phyloP scores from a whole-genome alignment of 768 basidiomycete species.

The Tricholoma matsutake region DNA sequence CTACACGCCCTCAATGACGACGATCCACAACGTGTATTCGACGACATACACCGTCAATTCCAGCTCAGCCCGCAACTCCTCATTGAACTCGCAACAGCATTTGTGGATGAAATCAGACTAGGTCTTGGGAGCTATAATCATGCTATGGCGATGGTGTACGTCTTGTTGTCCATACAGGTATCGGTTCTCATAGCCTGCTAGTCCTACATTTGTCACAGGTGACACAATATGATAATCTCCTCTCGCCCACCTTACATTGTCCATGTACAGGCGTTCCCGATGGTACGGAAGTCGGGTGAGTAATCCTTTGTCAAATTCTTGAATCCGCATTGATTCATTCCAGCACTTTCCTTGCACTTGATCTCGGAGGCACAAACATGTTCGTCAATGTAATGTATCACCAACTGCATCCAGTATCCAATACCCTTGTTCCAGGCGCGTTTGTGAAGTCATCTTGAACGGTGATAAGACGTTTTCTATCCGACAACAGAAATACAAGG shows the following conservation, averaged over 20 bases:
- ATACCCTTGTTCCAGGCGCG: slow-evolving; percentile 56
- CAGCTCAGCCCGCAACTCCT: slow-evolving; percentile 59
- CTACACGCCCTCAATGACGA: slow-evolving; percentile 41
- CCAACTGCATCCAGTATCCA: slow-evolving; percentile 7
- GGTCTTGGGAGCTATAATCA: slow-evolving; percentile 75
- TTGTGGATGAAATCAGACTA: slow-evolving; percentile 73
- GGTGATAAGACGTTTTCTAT: slow-evolving; percentile 88
- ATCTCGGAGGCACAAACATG: slow-evolving; percentile 98
- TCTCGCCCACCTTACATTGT: too few species aligned
- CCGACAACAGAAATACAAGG: slow-evolving; percentile 95
- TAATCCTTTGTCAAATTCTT: slow-evolving; percentile 7
- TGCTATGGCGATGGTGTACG: slow-evolving; percentile 91
- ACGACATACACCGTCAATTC: slow-evolving; percentile 73
- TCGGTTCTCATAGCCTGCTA: slow-evolving; percentile 28
- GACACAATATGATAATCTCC: too few species aligned
- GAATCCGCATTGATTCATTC: neutral
- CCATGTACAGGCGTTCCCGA: slow-evolving; percentile 62
- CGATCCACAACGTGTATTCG: slow-evolving; percentile 48
- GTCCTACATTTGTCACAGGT: slow-evolving; percentile 90
- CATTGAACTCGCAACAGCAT: slow-evolving; percentile 67
- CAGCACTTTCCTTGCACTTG: slow-evolving; percentile 93
- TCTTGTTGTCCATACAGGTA: slow-evolving; percentile 1
- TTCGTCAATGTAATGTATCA: slow-evolving; percentile 37
- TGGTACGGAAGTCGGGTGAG: slow-evolving; percentile 90
- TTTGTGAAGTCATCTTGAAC: slow-evolving; percentile 89